These are phyloP conservation scores for Taiozyma onychis DNA, from an alignment of 1,139 yeast species.

Conservation along the genomic window DNA sequence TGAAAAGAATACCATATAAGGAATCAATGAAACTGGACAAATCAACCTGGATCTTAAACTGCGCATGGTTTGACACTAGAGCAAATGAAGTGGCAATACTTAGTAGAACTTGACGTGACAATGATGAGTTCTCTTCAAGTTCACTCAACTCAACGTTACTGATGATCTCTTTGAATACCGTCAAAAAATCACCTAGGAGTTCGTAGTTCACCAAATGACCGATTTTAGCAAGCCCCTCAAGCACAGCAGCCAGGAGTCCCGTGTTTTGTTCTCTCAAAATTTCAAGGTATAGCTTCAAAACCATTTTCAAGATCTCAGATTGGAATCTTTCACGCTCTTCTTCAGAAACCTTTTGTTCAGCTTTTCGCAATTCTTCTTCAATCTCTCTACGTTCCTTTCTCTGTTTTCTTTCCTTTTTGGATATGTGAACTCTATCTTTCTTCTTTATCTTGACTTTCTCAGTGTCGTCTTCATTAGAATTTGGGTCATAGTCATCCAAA, in stretches of 20 bases:
- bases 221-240: slow-evolving; percentile 86
- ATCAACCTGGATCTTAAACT: slow-evolving; percentile 59
- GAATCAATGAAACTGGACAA: slow-evolving; percentile 67
- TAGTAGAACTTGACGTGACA: slow-evolving; percentile 63
- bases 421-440: slow-evolving; percentile 83
- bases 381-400: slow-evolving; percentile 82
- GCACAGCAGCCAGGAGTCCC: slow-evolving; percentile 76
- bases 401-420: slow-evolving; percentile 81
- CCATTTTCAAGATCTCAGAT: slow-evolving; percentile 71
- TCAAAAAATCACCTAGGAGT: slow-evolving; percentile 84
- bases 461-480: slow-evolving; percentile 39
- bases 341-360: slow-evolving; percentile 80
- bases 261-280: slow-evolving; percentile 60
- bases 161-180: slow-evolving; percentile 78
- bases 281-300: slow-evolving; percentile 71
- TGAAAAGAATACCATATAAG: slow-evolving; percentile 61
- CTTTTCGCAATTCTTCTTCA: slow-evolving; percentile 82
- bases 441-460: slow-evolving; percentile 54
- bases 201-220: slow-evolving; percentile 93
- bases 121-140: slow-evolving; percentile 14
- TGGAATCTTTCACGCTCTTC: slow-evolving; percentile 85
- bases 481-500: slow-evolving; percentile 77
- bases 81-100: slow-evolving; percentile 92
- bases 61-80: slow-evolving; percentile 67
- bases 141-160: slow-evolving; percentile 42